Conservation (phyloP, 257 asterid species). For the Craterostigma plantagineum region DNA sequence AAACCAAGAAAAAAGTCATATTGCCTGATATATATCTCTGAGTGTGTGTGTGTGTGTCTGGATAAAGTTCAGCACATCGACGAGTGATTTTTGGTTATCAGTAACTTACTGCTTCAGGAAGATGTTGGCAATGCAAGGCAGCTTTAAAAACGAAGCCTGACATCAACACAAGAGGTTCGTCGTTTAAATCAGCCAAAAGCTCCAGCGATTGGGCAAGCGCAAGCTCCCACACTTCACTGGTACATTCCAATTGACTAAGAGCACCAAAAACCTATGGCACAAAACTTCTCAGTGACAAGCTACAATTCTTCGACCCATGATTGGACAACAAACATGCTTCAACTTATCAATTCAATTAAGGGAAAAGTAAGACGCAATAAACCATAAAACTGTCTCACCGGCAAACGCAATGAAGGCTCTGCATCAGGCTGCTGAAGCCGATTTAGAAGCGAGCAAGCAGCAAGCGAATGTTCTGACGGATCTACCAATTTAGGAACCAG, state of each 20-base stretch:
- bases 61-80: neutral
- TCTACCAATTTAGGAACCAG: slow-evolving; percentile 90
- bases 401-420: slow-evolving; percentile 69
- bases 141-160: slow-evolving; percentile 83
- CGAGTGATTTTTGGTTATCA: slow-evolving; percentile 5
- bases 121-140: slow-evolving; percentile 84
- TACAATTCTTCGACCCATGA: too few species aligned
- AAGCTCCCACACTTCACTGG: slow-evolving; percentile 89
- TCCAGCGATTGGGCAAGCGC: slow-evolving; percentile 68
- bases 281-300: neutral
- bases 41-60: too few species aligned
- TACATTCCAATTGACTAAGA: slow-evolving; percentile 87
- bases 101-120: slow-evolving; percentile 87
- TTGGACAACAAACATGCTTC: too few species aligned
- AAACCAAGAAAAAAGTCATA: slow-evolving; percentile 1
- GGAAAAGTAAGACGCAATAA: slow-evolving; percentile 6
- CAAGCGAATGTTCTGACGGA: slow-evolving; percentile 91
- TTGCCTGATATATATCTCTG: too few species aligned
- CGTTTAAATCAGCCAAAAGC: slow-evolving; percentile 63
- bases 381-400: slow-evolving; percentile 34
- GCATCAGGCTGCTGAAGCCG: slow-evolving; percentile 84
- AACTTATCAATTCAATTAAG: slow-evolving; percentile 8
- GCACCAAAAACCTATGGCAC: slow-evolving; percentile 77
- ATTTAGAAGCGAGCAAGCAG: slow-evolving; percentile 85
- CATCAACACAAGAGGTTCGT: slow-evolving; percentile 82